These are phyloP conservation scores for Cenococcum geophilum DNA, from an alignment of 495 filamentous ascomycete species.

Conservation along the genomic window DNA sequence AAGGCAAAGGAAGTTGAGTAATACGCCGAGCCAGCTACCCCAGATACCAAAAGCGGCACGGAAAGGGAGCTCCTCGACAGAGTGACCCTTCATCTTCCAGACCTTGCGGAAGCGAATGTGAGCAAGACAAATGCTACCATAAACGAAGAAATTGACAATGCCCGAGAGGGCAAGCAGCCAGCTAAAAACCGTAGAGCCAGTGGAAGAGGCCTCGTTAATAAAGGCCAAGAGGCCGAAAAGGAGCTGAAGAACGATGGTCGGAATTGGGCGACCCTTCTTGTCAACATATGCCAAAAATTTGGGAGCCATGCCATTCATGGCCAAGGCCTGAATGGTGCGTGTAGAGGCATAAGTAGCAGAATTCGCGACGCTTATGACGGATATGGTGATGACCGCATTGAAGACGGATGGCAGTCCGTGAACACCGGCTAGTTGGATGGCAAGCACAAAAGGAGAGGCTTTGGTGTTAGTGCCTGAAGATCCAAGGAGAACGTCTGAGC, in stretches of 20 bases:
- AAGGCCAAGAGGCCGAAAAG: constrained; percentile 51
- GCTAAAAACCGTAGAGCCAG: constrained; percentile 47
- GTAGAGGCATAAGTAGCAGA: constrained; percentile 37
- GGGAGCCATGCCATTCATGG: constrained; percentile 43
- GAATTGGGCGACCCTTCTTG: constrained; percentile 52
- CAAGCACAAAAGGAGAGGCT: constrained; percentile 70
- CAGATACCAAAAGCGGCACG: constrained; percentile 20
- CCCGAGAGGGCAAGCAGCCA: constrained; percentile 55
- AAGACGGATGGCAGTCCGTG: constrained; percentile 62
- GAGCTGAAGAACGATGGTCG: constrained; percentile 43
- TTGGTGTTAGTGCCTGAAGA: constrained; percentile 47
- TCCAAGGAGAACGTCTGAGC: constrained; percentile 45
- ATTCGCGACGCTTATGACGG: constrained; percentile 49
- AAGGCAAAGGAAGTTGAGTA: constrained; percentile 24
- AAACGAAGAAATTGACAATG: constrained; percentile 52
- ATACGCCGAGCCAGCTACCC: constrained; percentile 18
- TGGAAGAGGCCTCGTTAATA: constrained; percentile 45
- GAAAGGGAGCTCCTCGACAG: constrained; percentile 21
- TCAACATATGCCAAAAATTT: constrained; percentile 56
- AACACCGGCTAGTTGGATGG: constrained; percentile 60
- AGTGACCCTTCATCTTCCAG: constrained; percentile 23
- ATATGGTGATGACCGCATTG: constrained; percentile 67
- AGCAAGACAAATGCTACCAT: constrained; percentile 51
- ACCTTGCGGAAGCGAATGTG: constrained; percentile 56
- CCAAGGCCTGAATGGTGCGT: constrained; percentile 36